These are phyloP conservation scores for Penicillium crystallinum DNA, from an alignment of 495 filamentous ascomycete genomes.

Conservation along the genomic window DNA sequence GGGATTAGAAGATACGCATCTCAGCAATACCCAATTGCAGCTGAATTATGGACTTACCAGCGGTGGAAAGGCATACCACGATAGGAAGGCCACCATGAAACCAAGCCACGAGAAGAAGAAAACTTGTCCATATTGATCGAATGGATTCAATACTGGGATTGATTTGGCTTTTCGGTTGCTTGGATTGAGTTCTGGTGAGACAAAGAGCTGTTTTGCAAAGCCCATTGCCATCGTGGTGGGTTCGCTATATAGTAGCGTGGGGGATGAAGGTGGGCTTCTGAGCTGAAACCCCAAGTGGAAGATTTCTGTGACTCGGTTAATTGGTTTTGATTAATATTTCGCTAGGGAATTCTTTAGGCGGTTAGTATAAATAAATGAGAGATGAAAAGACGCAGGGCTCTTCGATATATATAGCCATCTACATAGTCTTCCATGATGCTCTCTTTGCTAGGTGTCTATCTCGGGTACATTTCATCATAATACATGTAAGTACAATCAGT, in stretches of 20 bases:
- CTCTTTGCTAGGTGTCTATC: not conserved
- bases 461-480: not conserved
- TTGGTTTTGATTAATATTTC: too few relatives aligned
- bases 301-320: not conserved
- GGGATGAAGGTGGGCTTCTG: not conserved
- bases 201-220: slow-evolving; percentile 24
- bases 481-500: slow-evolving; percentile 10
- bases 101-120: slow-evolving; percentile 95
- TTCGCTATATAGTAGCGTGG: not conserved
- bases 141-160: slow-evolving; percentile 74
- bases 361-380: too few relatives aligned
- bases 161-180: slow-evolving; percentile 74
- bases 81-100: slow-evolving; percentile 94
- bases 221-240: slow-evolving; percentile 15
- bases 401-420: too few relatives aligned
- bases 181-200: slow-evolving; percentile 57
- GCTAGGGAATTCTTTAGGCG: too few relatives aligned
- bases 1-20: not conserved
- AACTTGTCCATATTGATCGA: slow-evolving; percentile 78
- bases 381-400: not conserved
- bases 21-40: not conserved
- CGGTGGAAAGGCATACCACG: slow-evolving; percentile 81
- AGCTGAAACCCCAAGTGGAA: not conserved
- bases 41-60: slow-evolving; percentile 49
- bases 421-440: slow-evolving; percentile 3